Base-by-base conservation (phyloP, 345 rosid species). In the Aethionema arabicum region DNA sequence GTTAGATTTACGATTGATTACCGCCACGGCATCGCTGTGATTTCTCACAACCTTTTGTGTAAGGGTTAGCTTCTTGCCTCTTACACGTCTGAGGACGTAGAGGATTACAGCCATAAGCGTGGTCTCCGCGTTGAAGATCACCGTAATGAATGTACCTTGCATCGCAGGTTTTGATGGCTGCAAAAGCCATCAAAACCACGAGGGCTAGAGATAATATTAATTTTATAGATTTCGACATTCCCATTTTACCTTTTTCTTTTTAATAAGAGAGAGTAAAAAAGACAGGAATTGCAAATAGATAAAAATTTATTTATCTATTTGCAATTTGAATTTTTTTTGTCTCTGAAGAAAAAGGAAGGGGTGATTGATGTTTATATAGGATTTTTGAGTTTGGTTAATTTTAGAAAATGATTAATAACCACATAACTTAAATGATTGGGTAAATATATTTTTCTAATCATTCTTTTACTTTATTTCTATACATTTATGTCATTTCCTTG, bases 131-230 rank as follows among this genome's bases (percentile, higher is more conserved):
- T 0, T 0, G 0, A 1, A 69, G 4, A 31, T 0, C 42, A 1
- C 10, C 2, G 7, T 69, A 69, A 8, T 6, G 0, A 8, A 69
- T 45, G 43, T 0, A 5, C 46, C 30, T 61, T 61, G 62, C 56
- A 0, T 69, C 67, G 27, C 27, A 21, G 45, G 11, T 0, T 0
- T 61, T 45, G 32, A 61, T 53, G 31, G 61, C 15, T 36, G 50
- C 67, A 52, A 69, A 7, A 45, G 61, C 61, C 11, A 69, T 44
- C 2, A 69, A 45, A n/a, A 69, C 32, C 1, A 53, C 2, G 29
- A 69, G 15, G 16, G 4, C 62, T 0, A 69, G 37, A 43, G 61
- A 69, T 33, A 61, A 3, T 31, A 61, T 39, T 21, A 61, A 4
- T 8, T 53, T 46, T 6, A 45, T 0, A 61, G 3, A 45, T 11